Conservation (phyloP, 169 alveolate genomes). For the Fabrea salina region DNA sequence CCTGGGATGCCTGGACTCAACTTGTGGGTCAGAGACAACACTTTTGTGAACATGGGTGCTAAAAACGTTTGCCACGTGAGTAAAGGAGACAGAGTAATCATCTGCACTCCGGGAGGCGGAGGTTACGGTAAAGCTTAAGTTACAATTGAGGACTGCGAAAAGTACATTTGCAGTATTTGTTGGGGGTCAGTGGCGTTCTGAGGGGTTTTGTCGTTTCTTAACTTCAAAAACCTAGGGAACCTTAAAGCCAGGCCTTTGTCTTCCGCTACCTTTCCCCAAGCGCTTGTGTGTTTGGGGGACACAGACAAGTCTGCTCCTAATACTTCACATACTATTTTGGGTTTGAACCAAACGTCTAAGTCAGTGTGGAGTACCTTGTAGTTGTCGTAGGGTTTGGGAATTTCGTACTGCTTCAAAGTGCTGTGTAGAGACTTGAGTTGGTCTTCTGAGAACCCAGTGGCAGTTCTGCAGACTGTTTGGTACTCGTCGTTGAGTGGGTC, state of each 20-base stretch:
- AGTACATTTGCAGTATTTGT: too few relatives aligned
- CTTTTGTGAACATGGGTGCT: conserved; percentile 57
- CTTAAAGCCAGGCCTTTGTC: conserved; percentile 95
- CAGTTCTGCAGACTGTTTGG: conserved; percentile 95
- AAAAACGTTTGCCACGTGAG: conserved; percentile 52
- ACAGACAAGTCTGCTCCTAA: conserved; percentile 97
- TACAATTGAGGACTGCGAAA: background rate
- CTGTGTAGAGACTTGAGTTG: conserved; percentile 76
- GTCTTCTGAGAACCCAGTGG: conserved; percentile 97
- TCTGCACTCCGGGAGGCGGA: conserved; percentile 87
- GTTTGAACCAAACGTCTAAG: conserved; percentile 88
- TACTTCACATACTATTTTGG: conserved; percentile 96
- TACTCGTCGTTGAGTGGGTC: conserved; percentile 92
- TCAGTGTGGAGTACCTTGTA: conserved; percentile 42
- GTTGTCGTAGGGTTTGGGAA: conserved; percentile 58
- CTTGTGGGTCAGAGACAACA: conserved; percentile 48
- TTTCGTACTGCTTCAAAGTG: conserved; percentile 79
- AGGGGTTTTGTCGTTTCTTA: conserved; percentile 94
- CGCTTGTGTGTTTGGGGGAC: conserved; percentile 97
- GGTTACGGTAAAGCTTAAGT: conserved; percentile 65
- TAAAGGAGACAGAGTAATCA: conserved; percentile 54
- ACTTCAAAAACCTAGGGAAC: conserved; percentile 95
- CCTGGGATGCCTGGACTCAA: conserved; percentile 73
- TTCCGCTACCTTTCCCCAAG: conserved; percentile 76
- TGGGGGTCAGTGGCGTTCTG: conserved; percentile 84